Evolutionary conservation across 805 yeast species (phyloP), one percentile per base, ranked within the genome.

Genomic region (Teunomyces tritomae): DNA sequence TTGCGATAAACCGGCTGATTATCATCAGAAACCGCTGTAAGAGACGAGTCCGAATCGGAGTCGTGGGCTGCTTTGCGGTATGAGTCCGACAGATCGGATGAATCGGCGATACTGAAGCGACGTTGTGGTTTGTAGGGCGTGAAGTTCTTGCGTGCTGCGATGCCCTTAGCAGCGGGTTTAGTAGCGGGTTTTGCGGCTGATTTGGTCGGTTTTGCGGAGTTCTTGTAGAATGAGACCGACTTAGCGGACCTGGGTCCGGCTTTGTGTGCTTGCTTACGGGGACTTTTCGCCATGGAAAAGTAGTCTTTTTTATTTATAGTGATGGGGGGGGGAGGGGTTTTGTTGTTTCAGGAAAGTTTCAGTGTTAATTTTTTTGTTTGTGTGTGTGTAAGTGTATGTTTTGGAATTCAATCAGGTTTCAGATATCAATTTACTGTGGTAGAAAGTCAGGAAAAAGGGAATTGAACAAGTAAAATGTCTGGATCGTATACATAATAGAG

Each of bases 21-120:
- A 5, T 56, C 54, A 26, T 63, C 71, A 5, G 65, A 61, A 6
- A 71, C 72, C 2, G 74, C 76, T 0, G 76, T 73, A 28, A 73
- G 56, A 0, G 76, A 70, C 11, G 71, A 65, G 43, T 72, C 77
- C 1, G 73, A 65, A 39, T 68, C 72, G 26, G 58, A 53, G 28
- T 43, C 55, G 14, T 28, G 35, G 28, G n/a, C 39, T 26, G 28
- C 28, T 17, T 28, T 28, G 16, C 9, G 10, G 28, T 56, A 57
- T 9, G 62, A 51, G 30, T 63, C 68, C n/a, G 61, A 67, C 9
- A 70, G 63, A 8, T 60, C 50, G 9, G 68, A 53, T 2, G 71
- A 64, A 34, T 65, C 68, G 3, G 62, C 73, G 11, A 72, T 59
- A 52, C 74, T 69, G 46, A 71, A 65, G 40, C 73, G 50, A 44